Conservation (phyloP, 2,329 filamentous ascomycete genomes). For the Claviceps pazoutovae region DNA sequence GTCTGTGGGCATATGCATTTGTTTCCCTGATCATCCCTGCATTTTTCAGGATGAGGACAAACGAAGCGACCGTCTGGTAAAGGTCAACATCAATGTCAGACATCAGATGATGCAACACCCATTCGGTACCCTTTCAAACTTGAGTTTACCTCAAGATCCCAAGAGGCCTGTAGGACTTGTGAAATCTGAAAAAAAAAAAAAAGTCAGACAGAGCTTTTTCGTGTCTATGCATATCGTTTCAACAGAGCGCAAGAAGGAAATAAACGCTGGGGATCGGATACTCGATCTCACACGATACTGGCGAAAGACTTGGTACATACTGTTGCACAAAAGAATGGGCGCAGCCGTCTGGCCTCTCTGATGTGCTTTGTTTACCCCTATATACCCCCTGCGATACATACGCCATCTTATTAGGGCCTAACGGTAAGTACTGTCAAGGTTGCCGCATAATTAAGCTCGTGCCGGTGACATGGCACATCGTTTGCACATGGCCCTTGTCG, state of each 20-base stretch:
- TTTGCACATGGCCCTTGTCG: not conserved
- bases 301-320: not conserved
- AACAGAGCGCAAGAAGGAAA: not conserved
- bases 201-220: not conserved
- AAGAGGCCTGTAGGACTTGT: not conserved
- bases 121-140: not conserved
- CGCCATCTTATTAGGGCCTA: not conserved
- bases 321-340: too few species aligned
- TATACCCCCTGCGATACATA: too few species aligned
- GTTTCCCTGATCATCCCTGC: too few species aligned
- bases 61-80: too few species aligned
- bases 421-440: not conserved
- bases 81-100: too few species aligned
- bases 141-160: not conserved
- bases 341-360: too few species aligned
- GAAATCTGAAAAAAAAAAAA: not conserved
- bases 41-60: too few species aligned
- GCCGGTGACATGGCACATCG: too few species aligned
- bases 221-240: not conserved
- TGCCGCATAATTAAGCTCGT: not conserved
- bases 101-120: too few species aligned
- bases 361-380: too few species aligned
- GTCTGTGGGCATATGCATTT: slow-evolving; percentile 11
- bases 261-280: not conserved
- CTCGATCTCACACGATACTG: not conserved